Evolutionary conservation across 2,329 filamentous ascomycete genomes (phyloP), one percentile per base, ranked within the genome.

Genomic region (Rugonectria rugulosa): DNA sequence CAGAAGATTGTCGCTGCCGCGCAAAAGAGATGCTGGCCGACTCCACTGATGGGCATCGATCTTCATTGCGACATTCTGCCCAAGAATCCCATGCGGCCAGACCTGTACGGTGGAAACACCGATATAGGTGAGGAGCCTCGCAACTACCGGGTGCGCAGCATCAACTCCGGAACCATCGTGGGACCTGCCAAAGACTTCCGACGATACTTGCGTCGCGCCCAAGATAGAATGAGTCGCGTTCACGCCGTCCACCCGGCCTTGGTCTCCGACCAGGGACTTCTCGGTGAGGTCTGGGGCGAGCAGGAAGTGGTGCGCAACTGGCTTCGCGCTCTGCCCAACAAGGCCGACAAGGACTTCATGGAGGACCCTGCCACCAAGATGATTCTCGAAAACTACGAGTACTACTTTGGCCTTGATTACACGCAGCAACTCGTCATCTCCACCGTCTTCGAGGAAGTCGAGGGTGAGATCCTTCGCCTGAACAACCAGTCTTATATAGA

Each of bases 231-330:
- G 47, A 51, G 63, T 2, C 50, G 52, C 7, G 56, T 46, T 0
- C 20, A 46, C 2, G 44, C 46, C 1, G 48, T 53, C 1, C 49
- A 56, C 0, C 36, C 29, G 1, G 11, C 52, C 1, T 29, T 72
- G 0, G 57, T 49, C 14, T 69, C 68, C n/a, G 68, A 72, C 9
- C 70, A 72, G 19, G 68, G 67, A 11, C 42, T 72, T 5, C 63
- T 69, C 15, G 68, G 55, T 0, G 63, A 71, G 21, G 60, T 72
- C 0, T 64, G 69, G 11, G 67, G 65, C 0, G 68, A 70, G 56
- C 64, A 62, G 15, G 62, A 66, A 15, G 40, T 62, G 0, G 65
- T 53, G 44, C 53, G 62, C 11, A 46, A 49, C 1, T 53, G 40
- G 38, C 24, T 49, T 0, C 31, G 40, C 3, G 36, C 42, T 20